Evolutionary conservation across 139 green algal species (phyloP), one percentile per base, ranked within the genome.

Genomic region (Picochlorum sp.): DNA sequence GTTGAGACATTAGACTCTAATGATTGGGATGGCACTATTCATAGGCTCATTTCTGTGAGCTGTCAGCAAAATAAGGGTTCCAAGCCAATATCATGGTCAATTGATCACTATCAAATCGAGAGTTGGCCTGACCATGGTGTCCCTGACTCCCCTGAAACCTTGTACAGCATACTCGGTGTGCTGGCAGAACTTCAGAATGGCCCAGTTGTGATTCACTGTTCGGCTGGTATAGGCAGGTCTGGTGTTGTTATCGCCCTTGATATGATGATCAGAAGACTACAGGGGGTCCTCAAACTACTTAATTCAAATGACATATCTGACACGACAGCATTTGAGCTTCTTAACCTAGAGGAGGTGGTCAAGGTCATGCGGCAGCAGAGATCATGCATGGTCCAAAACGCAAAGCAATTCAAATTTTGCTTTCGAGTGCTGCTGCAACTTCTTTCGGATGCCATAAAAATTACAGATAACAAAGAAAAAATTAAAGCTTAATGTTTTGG

Each of bases 331-430:
- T 13, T 22, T 37, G 40, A 47, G 16, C 5, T 8, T 33, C 59
- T 90, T 20, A 60, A 88, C 65, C 39, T 95, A 22, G 67, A 70
- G 4, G 50, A 58, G 10, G 55, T 90, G 9, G 77, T 96, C 29
- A 33, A 63, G 1, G 49, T 59, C n/a, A 56, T 94, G 45, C 77
- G 88, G 5, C 52, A 66, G 37, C 82, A 94, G 73, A 76, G 89
- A 24, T 53, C 63, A 25, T 87, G 87, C 61, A 94, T 92, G 81
- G 89, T 96, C 45, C 89, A 96, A 72, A 96, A 85, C 7, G 28
- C 68, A 22, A 79, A 89, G 20, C 86, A 94, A 69, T 92, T 89
- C 51, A 35, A 65, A 2, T 91, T 91, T 52, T 82, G 82, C 51
- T 86, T 89, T 66, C 67, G 69, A 39, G 77, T 71, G 24, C 61